Evolutionary conservation across 208 protist species (phyloP).

Genomic region (Acanthamoeba healyi): DNA sequence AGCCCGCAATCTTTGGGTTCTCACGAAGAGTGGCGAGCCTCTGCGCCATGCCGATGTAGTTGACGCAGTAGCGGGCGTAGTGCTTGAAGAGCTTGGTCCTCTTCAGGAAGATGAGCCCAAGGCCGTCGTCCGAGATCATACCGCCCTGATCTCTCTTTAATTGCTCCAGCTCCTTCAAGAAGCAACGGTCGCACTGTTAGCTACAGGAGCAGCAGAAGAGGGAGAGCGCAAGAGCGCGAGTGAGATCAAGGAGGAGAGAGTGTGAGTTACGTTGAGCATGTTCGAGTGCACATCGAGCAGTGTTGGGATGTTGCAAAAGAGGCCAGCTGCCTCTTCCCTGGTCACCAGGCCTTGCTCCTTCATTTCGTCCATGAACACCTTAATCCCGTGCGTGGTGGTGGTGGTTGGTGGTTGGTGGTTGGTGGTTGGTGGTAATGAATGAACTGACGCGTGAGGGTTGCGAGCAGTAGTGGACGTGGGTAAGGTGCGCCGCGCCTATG

Average conservation of each 20-base stretch:
- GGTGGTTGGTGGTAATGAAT: too few relatives aligned
- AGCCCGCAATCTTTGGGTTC: background rate
- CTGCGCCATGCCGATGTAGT: constrained; percentile 4
- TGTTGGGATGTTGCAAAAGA: constrained; percentile 66
- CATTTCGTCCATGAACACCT: constrained; percentile 55
- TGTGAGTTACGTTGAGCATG: background rate
- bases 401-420: too few relatives aligned
- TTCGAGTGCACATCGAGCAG: constrained; percentile 36
- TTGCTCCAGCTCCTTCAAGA: constrained; percentile 23
- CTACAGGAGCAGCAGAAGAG: background rate
- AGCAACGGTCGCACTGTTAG: background rate
- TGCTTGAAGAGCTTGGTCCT: constrained; percentile 55
- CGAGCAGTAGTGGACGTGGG: too few relatives aligned
- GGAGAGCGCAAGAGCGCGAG: background rate
- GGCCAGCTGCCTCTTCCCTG: background rate
- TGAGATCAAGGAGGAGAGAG: background rate
- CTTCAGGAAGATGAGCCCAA: constrained; percentile 27
- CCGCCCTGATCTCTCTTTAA: background rate
- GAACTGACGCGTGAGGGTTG: too few relatives aligned
- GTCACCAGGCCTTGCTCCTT: constrained; percentile 3
- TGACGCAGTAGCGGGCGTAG: constrained; percentile 70
- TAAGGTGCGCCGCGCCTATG: too few relatives aligned
- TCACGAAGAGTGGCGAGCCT: background rate
- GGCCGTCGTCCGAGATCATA: background rate
- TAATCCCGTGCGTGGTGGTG: background rate